These are phyloP conservation scores for Zangia roseola DNA, from an alignment of 768 basidiomycete genomes.

Conservation along the genomic window DNA sequence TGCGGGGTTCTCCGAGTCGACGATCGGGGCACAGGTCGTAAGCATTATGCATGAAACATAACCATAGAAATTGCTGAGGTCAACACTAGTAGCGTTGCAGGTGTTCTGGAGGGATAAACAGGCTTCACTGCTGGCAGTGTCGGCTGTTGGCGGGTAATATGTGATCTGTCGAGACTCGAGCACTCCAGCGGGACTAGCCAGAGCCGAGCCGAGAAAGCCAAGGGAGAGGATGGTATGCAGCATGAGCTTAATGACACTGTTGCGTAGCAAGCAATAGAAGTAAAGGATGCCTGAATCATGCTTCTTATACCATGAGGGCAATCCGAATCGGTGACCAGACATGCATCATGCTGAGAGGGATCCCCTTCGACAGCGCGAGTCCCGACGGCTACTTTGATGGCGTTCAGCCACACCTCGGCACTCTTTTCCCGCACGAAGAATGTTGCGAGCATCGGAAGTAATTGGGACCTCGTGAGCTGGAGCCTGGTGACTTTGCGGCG, in stretches of 20 bases:
- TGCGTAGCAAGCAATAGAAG: background rate
- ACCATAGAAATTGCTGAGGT: conserved; percentile 19
- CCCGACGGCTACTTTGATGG: too few relatives aligned
- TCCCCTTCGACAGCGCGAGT: too few relatives aligned
- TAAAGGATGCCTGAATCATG: background rate
- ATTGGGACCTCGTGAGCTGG: too few relatives aligned
- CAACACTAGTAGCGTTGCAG: conserved; percentile 17
- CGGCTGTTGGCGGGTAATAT: background rate
- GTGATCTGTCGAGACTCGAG: conserved; percentile 14
- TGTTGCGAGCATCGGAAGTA: background rate
- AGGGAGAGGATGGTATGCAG: background rate
- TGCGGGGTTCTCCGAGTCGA: background rate
- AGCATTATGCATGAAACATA: conserved; percentile 21
- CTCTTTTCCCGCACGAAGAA: background rate
- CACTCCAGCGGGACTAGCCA: background rate
- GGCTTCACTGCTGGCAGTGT: background rate
- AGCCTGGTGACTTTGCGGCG: too few relatives aligned
- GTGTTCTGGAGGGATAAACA: conserved; percentile 20
- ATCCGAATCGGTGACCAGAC: too few relatives aligned
- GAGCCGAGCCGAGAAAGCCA: conserved; percentile 1
- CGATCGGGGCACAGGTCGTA: conserved; percentile 9
- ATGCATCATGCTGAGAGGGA: too few relatives aligned
- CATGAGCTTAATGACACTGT: background rate
- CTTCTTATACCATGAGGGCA: background rate
- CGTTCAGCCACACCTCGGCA: conserved; percentile 1